Evolutionary conservation across 2,329 filamentous ascomycete genomes (phyloP), one percentile per base, ranked within the genome.

Genomic region (Trichoderma brevicompactum): DNA sequence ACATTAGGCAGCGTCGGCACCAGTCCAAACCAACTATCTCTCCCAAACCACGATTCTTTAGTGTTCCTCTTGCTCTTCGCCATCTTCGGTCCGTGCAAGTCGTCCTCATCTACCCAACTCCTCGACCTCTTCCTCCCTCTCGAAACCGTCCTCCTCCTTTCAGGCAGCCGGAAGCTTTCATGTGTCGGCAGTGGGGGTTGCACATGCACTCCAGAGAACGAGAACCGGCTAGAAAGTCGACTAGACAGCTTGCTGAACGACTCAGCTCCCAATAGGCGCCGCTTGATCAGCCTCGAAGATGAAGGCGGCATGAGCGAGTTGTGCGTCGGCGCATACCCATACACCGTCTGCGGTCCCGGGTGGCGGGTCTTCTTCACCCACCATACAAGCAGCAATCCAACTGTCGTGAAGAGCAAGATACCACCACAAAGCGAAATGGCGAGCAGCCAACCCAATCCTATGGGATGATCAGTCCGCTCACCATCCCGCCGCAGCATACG

Each of bases 351-450:
- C 41, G 69, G 68, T 23, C 61, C 67, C n/a, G 40, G 68, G 43
- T 40, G 40, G 7, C 62, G 67, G 2, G 71, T 72, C 28, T 65
- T 63, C 67, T 73, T 74, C 64, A 78, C 67, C 23, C 71, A 68
- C 73, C 79, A 80, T 6, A 81, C 70, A 52, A 83, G 77, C 28
- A 83, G 65, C 32, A 81, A 73, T 0, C 80, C 81, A 7, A 84
- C 65, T 7, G 70, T 73, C 2, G 78, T 73, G 70, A 83, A 82
- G 13, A 85, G 66, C 7, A 83, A 61, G 2, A 81, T 70, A 15
- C 80, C 80, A n/a, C 82, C 82, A 38, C 79, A 79, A 32, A 87
- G 68, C 12, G 79, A 79, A 62, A 86, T 81, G 62, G 77, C 77
- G 40, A 85, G 74, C 15, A 81, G 67, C 72, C 75, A 77, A n/a